Percentiles rank a stretch among this genome's conserved stretches.
Evolutionary conservation across 2,329 filamentous ascomycete species (phyloP).

Genomic region (Cladosporium phlei): DNA sequence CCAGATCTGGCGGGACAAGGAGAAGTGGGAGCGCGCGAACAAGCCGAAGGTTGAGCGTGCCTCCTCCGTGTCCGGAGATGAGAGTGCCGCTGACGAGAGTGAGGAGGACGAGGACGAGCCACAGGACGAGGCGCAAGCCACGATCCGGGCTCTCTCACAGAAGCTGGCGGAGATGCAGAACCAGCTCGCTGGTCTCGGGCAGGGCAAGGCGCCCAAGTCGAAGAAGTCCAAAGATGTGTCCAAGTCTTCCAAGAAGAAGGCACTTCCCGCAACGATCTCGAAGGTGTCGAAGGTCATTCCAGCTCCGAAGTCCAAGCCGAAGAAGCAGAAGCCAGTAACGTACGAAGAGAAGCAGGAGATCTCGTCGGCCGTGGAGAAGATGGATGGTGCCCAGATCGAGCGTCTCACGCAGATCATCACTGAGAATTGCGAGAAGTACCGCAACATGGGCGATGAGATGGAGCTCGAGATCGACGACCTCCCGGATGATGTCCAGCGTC

Average conservation of each 20-base stretch:
- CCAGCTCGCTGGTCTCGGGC: constrained; percentile 29
- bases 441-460: constrained; percentile 54
- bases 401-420: constrained; percentile 87
- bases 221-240: constrained; percentile 20
- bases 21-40: constrained; percentile 73
- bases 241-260: constrained; percentile 7
- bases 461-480: constrained; percentile 63
- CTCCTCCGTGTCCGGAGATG: constrained; percentile 62
- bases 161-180: constrained; percentile 53
- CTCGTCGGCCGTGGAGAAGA: constrained; percentile 51
- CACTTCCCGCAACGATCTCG: constrained; percentile 16
- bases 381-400: constrained; percentile 72
- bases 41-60: constrained; percentile 61
- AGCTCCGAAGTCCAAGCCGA: constrained; percentile 41
- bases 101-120: constrained; percentile 48
- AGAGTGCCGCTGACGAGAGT: constrained; percentile 64
- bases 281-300: constrained; percentile 15
- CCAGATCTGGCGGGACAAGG: constrained; percentile 69
- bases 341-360: constrained; percentile 87
- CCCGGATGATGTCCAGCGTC: constrained; percentile 49
- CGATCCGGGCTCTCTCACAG: constrained; percentile 67
- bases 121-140: constrained; percentile 38
- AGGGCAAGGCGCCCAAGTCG: constrained; percentile 43
- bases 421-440: constrained; percentile 68
- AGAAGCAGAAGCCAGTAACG: constrained; percentile 63